phyloP scores from a whole-genome alignment of 371 early-diverging fungal species.

The Rhizomucor pusillus region DNA sequence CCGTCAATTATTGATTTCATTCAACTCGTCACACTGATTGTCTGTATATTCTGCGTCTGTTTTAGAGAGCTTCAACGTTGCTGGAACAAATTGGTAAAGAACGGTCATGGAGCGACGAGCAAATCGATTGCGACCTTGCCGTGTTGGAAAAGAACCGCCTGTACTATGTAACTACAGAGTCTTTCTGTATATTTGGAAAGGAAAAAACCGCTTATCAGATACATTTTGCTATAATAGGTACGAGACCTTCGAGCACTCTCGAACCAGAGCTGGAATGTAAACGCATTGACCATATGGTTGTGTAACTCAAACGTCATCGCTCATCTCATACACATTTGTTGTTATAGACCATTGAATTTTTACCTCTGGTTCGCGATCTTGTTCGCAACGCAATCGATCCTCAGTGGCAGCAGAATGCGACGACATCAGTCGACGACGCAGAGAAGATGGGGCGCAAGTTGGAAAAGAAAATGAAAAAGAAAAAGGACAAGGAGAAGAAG shows the following conservation, averaged over 20 bases:
- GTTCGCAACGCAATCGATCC: slow-evolving; percentile 30
- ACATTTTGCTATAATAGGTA: slow-evolving; percentile 22
- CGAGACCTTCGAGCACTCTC: slow-evolving; percentile 61
- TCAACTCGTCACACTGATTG: background rate
- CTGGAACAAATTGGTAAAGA: slow-evolving; percentile 62
- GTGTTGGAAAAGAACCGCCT: slow-evolving; percentile 54
- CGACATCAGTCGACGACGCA: background rate
- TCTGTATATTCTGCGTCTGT: too few relatives aligned
- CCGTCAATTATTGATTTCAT: background rate
- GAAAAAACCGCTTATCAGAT: background rate
- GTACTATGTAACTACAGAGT: slow-evolving; percentile 36
- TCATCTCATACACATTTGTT: slow-evolving; percentile 1
- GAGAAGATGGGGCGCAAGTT: background rate
- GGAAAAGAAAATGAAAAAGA: slow-evolving; percentile 22
- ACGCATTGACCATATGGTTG: background rate
- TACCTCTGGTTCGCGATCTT: slow-evolving; percentile 53
- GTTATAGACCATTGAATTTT: slow-evolving; percentile 38
- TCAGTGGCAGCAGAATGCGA: slow-evolving; percentile 6
- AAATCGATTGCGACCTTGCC: slow-evolving; percentile 52
- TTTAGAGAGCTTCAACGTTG: slow-evolving; percentile 58
- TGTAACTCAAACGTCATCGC: background rate
- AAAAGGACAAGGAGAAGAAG: slow-evolving; percentile 22
- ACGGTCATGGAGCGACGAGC: slow-evolving; percentile 57
- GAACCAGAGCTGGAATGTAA: slow-evolving; percentile 62
- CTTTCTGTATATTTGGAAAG: background rate